A percentile compares a stretch with the other conserved stretches of the same genome.
Conservation (phyloP, 129 eudicot genomes). For the Lactuca sativa region DNA sequence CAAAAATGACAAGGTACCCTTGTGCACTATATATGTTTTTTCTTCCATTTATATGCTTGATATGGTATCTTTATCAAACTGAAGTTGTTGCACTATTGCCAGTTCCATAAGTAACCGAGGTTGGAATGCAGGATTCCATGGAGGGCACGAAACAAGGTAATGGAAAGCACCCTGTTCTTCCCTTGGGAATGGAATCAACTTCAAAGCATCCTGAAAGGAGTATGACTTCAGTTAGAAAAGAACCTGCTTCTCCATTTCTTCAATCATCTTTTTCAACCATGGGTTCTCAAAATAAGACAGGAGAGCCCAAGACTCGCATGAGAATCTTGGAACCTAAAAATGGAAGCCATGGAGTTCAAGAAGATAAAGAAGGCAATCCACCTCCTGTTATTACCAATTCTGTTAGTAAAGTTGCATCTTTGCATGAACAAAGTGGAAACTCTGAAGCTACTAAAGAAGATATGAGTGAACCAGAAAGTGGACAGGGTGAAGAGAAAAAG, state of each 20-base stretch:
- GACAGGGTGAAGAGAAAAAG: slow-evolving; percentile 41
- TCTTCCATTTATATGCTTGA: slow-evolving; percentile 3
- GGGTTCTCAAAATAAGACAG: slow-evolving; percentile 35
- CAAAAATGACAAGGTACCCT: slow-evolving; percentile 49
- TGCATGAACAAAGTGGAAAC: slow-evolving; percentile 25
- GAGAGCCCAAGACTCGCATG: slow-evolving; percentile 24
- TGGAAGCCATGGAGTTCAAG: slow-evolving; percentile 19
- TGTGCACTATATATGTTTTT: not conserved
- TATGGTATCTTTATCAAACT: slow-evolving; percentile 8
- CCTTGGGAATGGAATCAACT: slow-evolving; percentile 14
- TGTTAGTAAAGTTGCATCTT: slow-evolving; percentile 20
- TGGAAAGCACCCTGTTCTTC: slow-evolving; percentile 24
- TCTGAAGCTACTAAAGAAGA: slow-evolving; percentile 27
- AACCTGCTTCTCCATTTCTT: slow-evolving; percentile 26
- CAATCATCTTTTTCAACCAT: slow-evolving; percentile 45
- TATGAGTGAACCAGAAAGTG: slow-evolving; percentile 24
- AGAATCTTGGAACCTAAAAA: slow-evolving; percentile 28
- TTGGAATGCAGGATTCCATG: slow-evolving; percentile 51
- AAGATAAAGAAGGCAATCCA: slow-evolving; percentile 25
- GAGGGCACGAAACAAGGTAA: slow-evolving; percentile 26
- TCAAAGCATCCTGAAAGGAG: slow-evolving; percentile 47
- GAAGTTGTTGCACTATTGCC: slow-evolving; percentile 11
- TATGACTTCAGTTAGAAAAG: slow-evolving; percentile 42
- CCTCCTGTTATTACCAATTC: slow-evolving; percentile 21
- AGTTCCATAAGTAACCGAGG: slow-evolving; percentile 22